A percentile compares a stretch with the other conserved stretches of the same genome.
phyloP scores from a whole-genome alignment of 2,329 filamentous ascomycete genomes.

The Berkeleyomyces basicola region DNA sequence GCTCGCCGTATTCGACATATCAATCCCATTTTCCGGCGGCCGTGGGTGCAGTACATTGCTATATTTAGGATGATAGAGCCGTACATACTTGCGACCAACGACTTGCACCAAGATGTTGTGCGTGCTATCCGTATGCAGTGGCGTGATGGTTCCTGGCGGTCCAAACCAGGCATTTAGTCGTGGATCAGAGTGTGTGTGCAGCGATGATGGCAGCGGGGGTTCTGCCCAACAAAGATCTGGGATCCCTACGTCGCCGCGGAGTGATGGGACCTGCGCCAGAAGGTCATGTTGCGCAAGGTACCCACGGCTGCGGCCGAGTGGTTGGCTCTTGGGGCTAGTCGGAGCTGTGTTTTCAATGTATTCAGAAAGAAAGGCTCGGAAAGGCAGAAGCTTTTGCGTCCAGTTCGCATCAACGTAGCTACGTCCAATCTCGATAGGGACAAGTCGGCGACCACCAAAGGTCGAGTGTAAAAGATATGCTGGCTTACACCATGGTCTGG shows the following conservation, averaged over 20 bases:
- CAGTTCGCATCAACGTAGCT: slow-evolving; percentile 78
- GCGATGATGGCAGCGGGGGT: slow-evolving; percentile 38
- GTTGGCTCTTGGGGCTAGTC: not conserved
- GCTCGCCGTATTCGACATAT: slow-evolving; percentile 81
- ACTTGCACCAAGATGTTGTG: slow-evolving; percentile 86
- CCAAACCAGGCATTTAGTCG: slow-evolving; percentile 88
- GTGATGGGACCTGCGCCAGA: slow-evolving; percentile 60
- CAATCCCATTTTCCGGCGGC: slow-evolving; percentile 50
- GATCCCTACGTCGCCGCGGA: slow-evolving; percentile 58
- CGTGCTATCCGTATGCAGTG: slow-evolving; percentile 84
- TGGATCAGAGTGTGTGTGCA: slow-evolving; percentile 33
- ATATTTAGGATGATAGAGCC: slow-evolving; percentile 59
- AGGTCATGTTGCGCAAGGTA: slow-evolving; percentile 91
- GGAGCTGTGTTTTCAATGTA: slow-evolving; percentile 32
- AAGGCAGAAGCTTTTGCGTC: slow-evolving; percentile 66
- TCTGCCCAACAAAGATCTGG: slow-evolving; percentile 73
- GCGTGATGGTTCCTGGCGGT: slow-evolving; percentile 72
- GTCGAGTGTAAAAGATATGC: slow-evolving; percentile 60
- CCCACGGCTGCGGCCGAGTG: slow-evolving; percentile 28
- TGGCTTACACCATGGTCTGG: slow-evolving; percentile 53
- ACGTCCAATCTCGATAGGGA: slow-evolving; percentile 72
- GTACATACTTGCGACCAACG: slow-evolving; percentile 80
- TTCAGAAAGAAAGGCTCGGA: slow-evolving; percentile 48
- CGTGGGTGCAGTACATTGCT: slow-evolving; percentile 43
- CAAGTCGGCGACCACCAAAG: slow-evolving; percentile 58